phyloP scores from a whole-genome alignment of 2,329 filamentous ascomycete genomes.

The Colletotrichum sp. region DNA sequence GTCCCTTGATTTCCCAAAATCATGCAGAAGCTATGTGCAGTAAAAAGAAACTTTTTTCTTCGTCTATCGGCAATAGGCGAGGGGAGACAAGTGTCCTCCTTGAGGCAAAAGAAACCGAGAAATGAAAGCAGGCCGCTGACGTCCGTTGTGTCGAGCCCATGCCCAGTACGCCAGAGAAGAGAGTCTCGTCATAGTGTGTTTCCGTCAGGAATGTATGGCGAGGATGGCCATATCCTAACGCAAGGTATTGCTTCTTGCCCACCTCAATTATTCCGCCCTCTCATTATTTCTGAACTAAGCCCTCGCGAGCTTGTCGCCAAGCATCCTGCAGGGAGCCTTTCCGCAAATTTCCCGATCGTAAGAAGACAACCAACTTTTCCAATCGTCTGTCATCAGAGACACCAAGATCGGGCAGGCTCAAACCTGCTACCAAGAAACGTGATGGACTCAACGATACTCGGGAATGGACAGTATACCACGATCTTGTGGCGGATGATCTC shows the following conservation, averaged over 20 bases:
- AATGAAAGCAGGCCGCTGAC: neutral
- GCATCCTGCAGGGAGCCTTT: neutral
- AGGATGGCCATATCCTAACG: neutral
- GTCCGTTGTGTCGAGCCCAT: neutral
- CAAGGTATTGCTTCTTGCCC: neutral
- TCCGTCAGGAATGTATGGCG: neutral
- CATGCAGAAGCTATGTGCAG: conserved; percentile 20
- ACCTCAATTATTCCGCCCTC: neutral
- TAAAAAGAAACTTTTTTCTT: conserved; percentile 21
- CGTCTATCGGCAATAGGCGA: conserved; percentile 10
- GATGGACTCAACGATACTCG: neutral
- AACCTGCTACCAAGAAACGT: conserved; percentile 4
- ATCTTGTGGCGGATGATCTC: neutral
- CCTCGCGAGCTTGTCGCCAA: neutral
- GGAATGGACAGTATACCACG: neutral
- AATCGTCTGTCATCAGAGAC: conserved; percentile 8
- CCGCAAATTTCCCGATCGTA: neutral
- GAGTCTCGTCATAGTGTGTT: neutral
- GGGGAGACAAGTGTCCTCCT: neutral
- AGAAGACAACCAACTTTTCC: conserved; percentile 19
- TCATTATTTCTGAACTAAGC: neutral
- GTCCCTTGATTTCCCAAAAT: neutral
- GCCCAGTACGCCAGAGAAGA: conserved; percentile 10
- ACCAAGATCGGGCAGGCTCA: neutral
- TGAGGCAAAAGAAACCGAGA: neutral